phyloP scores from a whole-genome alignment of 805 yeast genomes.

The Starmerella geochares region DNA sequence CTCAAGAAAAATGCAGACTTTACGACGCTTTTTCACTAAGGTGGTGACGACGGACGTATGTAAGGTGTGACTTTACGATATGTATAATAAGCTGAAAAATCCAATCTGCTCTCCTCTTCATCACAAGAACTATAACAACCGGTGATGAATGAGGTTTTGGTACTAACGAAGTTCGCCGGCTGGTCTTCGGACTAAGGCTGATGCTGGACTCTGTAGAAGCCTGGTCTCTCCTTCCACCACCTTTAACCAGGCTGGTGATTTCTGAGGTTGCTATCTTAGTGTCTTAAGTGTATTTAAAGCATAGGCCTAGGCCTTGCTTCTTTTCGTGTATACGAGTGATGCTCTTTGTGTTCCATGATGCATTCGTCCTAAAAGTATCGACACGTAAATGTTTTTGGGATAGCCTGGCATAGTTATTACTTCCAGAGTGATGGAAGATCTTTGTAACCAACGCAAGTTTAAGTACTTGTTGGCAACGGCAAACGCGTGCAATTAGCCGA shows the following conservation, averaged over 20 bases:
- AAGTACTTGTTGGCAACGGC: no score
- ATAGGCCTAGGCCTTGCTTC: no score
- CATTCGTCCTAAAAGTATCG: no score
- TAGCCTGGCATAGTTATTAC: no score
- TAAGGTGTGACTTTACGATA: not conserved
- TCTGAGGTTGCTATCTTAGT: slow-evolving; percentile 23
- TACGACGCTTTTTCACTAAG: not conserved
- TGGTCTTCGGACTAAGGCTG: not conserved
- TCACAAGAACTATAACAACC: slow-evolving; percentile 25
- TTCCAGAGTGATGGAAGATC: no score
- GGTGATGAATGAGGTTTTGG: slow-evolving; percentile 23
- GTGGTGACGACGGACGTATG: not conserved
- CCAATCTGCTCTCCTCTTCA: slow-evolving; percentile 5
- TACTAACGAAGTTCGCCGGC: slow-evolving; percentile 22
- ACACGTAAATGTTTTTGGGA: no score
- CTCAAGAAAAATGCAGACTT: not conserved
- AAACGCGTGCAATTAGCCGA: no score
- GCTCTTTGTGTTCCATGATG: no score
- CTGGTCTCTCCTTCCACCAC: slow-evolving; percentile 26
- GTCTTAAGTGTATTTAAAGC: no score
- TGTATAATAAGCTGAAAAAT: slow-evolving; percentile 7
- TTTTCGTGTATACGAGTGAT: no score
- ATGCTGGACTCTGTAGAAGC: slow-evolving; percentile 24
- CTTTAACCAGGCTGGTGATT: slow-evolving; percentile 16
- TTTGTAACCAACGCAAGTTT: no score